Conservation (phyloP, 1,139 yeast species). For the Scheffersomyces lignicola region DNA sequence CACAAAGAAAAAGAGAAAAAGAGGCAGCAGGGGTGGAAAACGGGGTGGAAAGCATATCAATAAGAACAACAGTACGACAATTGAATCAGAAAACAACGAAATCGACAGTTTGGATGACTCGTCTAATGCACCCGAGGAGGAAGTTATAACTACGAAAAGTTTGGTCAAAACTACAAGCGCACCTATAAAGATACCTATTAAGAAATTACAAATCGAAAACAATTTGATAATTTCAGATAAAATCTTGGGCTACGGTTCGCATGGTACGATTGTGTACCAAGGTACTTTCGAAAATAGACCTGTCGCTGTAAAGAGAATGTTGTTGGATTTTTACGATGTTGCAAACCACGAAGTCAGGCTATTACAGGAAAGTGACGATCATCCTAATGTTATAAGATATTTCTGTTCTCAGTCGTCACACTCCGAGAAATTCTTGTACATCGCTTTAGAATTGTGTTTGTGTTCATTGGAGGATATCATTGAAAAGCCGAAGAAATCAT, state of each 20-base stretch:
- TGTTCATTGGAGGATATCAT: conserved; percentile 87
- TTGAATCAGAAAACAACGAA: conserved; percentile 15
- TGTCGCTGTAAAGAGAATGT: conserved; percentile 94
- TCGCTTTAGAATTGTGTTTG: conserved; percentile 88
- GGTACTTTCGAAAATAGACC: conserved; percentile 91
- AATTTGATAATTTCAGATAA: conserved; percentile 68
- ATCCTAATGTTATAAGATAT: conserved; percentile 90
- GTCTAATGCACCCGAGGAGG: conserved; percentile 16
- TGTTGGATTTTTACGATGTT: conserved; percentile 87
- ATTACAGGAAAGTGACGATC: conserved; percentile 93
- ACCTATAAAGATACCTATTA: conserved; percentile 20
- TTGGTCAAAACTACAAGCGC: conserved; percentile 23
- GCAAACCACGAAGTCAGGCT: conserved; percentile 93
- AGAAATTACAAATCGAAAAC: conserved; percentile 46
- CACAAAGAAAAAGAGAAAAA: conserved; percentile 57
- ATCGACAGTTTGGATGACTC: conserved; percentile 13
- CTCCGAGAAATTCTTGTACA: conserved; percentile 77
- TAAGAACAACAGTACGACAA: conserved; percentile 22
- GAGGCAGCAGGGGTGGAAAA: conserved; percentile 86
- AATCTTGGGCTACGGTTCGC: conserved; percentile 91
- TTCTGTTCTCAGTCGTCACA: conserved; percentile 83
- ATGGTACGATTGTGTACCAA: conserved; percentile 91
- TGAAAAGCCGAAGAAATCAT: conserved; percentile 47
- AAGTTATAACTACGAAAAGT: conserved; percentile 28
- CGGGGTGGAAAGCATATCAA: conserved; percentile 51